Base-by-base conservation (phyloP, 768 basidiomycete species). In the Coprinopsis marcescibilis region DNA sequence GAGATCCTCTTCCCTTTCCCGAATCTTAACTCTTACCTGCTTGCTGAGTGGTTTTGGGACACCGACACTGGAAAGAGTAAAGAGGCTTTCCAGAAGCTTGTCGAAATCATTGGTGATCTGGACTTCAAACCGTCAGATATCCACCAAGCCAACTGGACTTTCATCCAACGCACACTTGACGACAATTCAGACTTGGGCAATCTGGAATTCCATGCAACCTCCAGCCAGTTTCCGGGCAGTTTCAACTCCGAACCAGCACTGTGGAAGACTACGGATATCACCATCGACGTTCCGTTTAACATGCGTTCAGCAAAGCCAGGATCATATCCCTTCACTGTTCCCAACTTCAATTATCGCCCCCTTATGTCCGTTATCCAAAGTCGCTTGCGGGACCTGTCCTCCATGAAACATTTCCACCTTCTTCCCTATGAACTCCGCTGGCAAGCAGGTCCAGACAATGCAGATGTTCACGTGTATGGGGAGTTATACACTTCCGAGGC, bases 401-500 rank as follows among this genome's bases (percentile, higher is more conserved):
- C 7, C 30, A 10, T 3, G 7, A 37, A 51, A 43, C 20, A 34
- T 3, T 58, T 53, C 29, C 53, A 60, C 32, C 30, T 50, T n/a
- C 34, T 51, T 21, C 57, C 55, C 1, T 51, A 48, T 30, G 27
- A 56, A 11, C 27, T 37, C 2, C 56, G 51, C 29, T 52, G 53
- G 42, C 19, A 50, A 11, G 38, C 46, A n/a, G 4, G 17, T 1
- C 15, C 45, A 12, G 43, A 49, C 23, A 41, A 4, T 23, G 30
- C 17, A 4, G 33, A 48, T 2, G 54, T 60, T 30, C 48, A 55
- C 1, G 15, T 60, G 2, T 36, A 46, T 27, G 25, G 36, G 13
- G 58, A 63, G 26, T 17, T 58, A 1, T 61, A 60, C 30, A 52
- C 27, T 8, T 45, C 57, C 1, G 52, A 57, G 38, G 45, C 46